Conservation (phyloP, 208 protist species). For the Crithidia thermophila region DNA sequence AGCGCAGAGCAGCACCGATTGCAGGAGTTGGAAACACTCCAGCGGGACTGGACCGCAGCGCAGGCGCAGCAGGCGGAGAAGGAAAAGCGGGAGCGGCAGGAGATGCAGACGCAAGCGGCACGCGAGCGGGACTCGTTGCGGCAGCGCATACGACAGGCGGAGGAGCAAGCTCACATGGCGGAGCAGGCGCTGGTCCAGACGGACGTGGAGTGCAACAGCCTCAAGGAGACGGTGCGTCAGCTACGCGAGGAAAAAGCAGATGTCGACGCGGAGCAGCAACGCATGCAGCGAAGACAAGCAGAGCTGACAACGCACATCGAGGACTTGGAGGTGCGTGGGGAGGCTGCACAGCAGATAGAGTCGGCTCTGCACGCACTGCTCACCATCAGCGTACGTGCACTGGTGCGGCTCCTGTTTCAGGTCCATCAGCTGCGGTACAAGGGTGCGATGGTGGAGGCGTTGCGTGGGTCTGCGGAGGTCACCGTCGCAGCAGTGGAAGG, state of each 20-base stretch:
- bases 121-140: conserved; percentile 17
- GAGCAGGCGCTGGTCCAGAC: conserved; percentile 14
- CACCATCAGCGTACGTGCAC: not conserved
- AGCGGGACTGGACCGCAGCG: conserved; percentile 22
- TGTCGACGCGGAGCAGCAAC: not conserved
- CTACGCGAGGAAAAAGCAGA: conserved; percentile 8
- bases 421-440: conserved; percentile 12
- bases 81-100: conserved; percentile 3
- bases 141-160: not conserved
- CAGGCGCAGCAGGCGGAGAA: conserved; percentile 7
- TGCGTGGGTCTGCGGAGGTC: not conserved
- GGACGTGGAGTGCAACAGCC: conserved; percentile 3
- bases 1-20: conserved; percentile 13
- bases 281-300: conserved; percentile 7
- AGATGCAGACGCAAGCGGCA: not conserved
- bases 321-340: conserved; percentile 17
- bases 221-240: not conserved
- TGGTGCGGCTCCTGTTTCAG: conserved; percentile 1
- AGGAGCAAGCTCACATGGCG: not conserved
- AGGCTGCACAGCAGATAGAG: conserved; percentile 2
- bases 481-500: not conserved
- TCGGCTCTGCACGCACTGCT: conserved; percentile 15
- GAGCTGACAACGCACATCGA: conserved; percentile 27
- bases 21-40: conserved; percentile 21
- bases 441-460: not conserved